Evolutionary conservation across 495 filamentous ascomycete species (phyloP).

Genomic region (Penicillium macrosclerotiorum): DNA sequence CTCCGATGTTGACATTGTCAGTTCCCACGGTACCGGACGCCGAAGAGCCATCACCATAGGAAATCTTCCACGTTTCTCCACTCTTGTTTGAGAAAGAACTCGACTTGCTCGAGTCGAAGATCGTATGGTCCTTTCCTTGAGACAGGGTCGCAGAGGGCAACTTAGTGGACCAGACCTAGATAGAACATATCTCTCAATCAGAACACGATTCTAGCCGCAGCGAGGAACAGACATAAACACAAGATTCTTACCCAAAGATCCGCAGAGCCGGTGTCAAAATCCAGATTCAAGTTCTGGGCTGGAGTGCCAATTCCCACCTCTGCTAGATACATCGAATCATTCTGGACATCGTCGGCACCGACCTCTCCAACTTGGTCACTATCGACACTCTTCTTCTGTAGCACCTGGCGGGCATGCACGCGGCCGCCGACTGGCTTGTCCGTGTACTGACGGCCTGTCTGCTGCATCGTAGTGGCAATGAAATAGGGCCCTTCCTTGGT

Average conservation of each 20-base stretch:
- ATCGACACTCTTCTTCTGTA: slow-evolving; percentile 50
- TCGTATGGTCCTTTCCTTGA: slow-evolving; percentile 43
- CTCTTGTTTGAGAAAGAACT: slow-evolving; percentile 54
- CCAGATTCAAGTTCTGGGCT: slow-evolving; percentile 60
- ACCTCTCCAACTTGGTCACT: slow-evolving; percentile 53
- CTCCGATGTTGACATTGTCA: slow-evolving; percentile 66
- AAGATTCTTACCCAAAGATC: slow-evolving; percentile 68
- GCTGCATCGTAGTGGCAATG: slow-evolving; percentile 42
- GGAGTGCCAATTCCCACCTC: slow-evolving; percentile 67
- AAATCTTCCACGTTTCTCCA: slow-evolving; percentile 63
- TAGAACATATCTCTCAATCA: slow-evolving; percentile 5
- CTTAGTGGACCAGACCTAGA: slow-evolving; percentile 61
- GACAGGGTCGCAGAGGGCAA: slow-evolving; percentile 40
- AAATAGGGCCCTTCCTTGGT: slow-evolving; percentile 69
- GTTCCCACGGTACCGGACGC: slow-evolving; percentile 70
- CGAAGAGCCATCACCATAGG: slow-evolving; percentile 69
- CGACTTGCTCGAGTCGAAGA: slow-evolving; percentile 58
- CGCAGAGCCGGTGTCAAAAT: slow-evolving; percentile 76
- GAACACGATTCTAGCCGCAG: background rate
- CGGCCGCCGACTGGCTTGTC: slow-evolving; percentile 46
- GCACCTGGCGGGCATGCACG: slow-evolving; percentile 38
- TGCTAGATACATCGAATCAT: slow-evolving; percentile 69
- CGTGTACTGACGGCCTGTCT: slow-evolving; percentile 43
- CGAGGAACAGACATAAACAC: background rate
- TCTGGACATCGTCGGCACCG: slow-evolving; percentile 69